phyloP scores from a whole-genome alignment of 306 rosid species.

The Castanea crenata region DNA sequence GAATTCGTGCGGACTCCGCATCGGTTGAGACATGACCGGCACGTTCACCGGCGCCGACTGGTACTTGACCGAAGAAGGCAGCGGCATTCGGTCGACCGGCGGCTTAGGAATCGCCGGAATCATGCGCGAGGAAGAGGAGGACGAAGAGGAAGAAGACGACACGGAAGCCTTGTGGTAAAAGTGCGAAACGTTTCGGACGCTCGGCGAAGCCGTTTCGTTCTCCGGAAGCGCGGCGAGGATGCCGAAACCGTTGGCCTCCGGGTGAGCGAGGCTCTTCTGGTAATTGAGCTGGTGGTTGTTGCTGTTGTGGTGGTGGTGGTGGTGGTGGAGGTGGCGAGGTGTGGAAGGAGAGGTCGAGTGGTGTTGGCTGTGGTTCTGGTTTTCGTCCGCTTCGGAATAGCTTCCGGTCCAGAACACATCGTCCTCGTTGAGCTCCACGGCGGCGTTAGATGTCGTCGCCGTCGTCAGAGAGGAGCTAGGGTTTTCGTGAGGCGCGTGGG shows the following conservation, averaged over 20 bases:
- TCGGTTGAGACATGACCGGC: conserved; percentile 44
- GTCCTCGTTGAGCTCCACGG: conserved; percentile 63
- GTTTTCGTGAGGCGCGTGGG: conserved; percentile 25
- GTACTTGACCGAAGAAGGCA: conserved; percentile 36
- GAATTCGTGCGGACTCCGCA: conserved; percentile 32
- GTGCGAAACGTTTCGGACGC: conserved; percentile 32
- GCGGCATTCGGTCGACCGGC: conserved; percentile 37
- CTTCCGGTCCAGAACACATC: conserved; percentile 61
- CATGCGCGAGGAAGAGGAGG: conserved; percentile 52
- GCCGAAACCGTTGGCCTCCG: conserved; percentile 51
- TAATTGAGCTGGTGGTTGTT: conserved; percentile 14
- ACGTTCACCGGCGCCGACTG: conserved; percentile 81
- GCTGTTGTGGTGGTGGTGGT: conserved; percentile 21
- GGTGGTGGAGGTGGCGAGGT: conserved; percentile 40
- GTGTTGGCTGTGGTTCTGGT: background rate
- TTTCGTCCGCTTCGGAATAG: conserved; percentile 36
- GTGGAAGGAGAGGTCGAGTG: conserved; percentile 28
- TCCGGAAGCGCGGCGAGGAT: conserved; percentile 83
- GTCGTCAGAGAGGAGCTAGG: conserved; percentile 11
- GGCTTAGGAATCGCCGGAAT: conserved; percentile 60
- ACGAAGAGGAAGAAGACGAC: conserved; percentile 45
- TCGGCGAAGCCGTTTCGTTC: conserved; percentile 35
- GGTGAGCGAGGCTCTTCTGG: conserved; percentile 34
- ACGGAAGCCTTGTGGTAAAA: conserved; percentile 51
- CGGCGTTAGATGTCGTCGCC: background rate